phyloP scores from a whole-genome alignment of 2,329 filamentous ascomycete genomes.

The Trichoderma oligosporum region DNA sequence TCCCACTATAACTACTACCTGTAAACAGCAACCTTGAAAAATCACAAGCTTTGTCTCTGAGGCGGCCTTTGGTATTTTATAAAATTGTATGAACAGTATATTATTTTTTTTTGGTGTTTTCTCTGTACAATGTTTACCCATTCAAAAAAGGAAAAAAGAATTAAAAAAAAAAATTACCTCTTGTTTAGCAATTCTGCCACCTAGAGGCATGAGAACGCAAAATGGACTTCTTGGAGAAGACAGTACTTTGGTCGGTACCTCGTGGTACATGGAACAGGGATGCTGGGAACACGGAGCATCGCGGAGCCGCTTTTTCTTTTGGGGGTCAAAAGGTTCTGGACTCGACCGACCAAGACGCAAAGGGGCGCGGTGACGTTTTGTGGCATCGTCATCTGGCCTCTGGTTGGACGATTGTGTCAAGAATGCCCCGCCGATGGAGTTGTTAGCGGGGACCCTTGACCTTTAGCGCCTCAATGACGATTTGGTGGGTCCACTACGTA shows the following conservation, averaged over 20 bases:
- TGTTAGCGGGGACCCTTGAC: constrained; percentile 21
- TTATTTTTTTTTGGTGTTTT: too few species aligned
- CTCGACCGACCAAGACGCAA: constrained; percentile 20
- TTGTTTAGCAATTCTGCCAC: neutral
- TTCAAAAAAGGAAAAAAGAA: neutral
- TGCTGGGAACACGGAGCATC: constrained; percentile 4
- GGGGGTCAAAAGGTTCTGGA: constrained; percentile 21
- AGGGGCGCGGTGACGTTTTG: constrained; percentile 25
- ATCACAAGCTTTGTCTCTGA: too few species aligned
- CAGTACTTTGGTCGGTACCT: neutral
- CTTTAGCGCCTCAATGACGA: constrained; percentile 23
- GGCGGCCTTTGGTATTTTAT: too few species aligned
- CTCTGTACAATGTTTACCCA: too few species aligned
- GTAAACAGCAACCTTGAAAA: too few species aligned
- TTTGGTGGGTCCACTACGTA: constrained; percentile 13
- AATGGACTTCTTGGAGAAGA: too few species aligned
- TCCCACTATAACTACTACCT: too few species aligned
- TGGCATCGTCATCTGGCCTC: constrained; percentile 18
- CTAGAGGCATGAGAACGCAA: neutral
- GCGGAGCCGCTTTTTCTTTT: constrained; percentile 16
- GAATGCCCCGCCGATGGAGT: constrained; percentile 1
- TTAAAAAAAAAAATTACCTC: neutral
- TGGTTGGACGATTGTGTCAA: too few species aligned
- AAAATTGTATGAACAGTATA: too few species aligned
- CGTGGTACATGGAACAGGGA: constrained; percentile 5